A percentile compares a stretch with the other conserved stretches of the same genome.
Conservation (phyloP, 441 rosid species). For the Gossypium armourianum region DNA sequence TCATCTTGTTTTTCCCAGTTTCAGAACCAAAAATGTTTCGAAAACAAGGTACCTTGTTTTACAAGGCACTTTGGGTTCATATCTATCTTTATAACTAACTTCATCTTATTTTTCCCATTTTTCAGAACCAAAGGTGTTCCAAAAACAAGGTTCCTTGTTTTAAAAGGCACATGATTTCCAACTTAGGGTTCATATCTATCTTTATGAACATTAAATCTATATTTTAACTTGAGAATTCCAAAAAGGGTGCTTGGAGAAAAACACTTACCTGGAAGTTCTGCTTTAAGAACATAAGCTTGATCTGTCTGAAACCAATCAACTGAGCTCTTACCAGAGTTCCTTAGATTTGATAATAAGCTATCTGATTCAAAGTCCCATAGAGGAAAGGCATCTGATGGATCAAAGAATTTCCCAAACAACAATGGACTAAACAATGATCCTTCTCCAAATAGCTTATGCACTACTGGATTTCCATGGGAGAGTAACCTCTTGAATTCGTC, state of each 20-base stretch:
- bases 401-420: constrained; percentile 75
- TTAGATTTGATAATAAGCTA: constrained; percentile 39
- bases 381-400: constrained; percentile 90
- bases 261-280: constrained; percentile 55
- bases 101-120: background rate
- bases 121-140: background rate
- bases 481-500: constrained; percentile 46
- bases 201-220: background rate
- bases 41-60: background rate
- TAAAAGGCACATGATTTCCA: background rate
- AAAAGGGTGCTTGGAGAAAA: background rate
- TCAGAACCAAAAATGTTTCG: background rate
- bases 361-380: constrained; percentile 82
- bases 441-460: constrained; percentile 57
- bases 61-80: background rate
- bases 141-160: constrained; percentile 6
- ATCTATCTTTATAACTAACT: background rate
- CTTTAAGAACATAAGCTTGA: constrained; percentile 56
- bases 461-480: constrained; percentile 29
- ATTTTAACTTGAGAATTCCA: background rate
- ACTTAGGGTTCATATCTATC: background rate
- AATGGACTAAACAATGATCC: constrained; percentile 74
- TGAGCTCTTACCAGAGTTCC: constrained; percentile 42
- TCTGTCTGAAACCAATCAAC: constrained; percentile 74
- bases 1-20: background rate